Conservation (phyloP, 805 yeast species). For the Debaryomyces castellii region DNA sequence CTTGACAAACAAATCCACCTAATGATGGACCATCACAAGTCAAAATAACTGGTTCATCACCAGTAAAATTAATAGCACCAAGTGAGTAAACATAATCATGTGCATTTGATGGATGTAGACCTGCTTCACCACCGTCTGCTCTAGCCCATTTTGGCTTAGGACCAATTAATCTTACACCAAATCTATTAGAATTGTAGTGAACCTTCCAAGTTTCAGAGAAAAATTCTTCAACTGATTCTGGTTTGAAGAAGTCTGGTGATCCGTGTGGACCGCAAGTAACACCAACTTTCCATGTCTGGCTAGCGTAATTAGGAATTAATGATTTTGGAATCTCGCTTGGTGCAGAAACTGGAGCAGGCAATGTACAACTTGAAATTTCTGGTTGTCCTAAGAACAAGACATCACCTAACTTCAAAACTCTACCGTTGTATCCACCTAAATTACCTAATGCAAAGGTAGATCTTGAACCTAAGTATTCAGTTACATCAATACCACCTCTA, state of each 20-base stretch:
- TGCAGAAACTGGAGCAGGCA: slow-evolving; percentile 69
- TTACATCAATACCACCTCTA: slow-evolving; percentile 91
- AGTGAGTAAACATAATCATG: slow-evolving; percentile 96
- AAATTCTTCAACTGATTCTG: slow-evolving; percentile 73
- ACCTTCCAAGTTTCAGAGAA: slow-evolving; percentile 85
- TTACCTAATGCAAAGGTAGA: slow-evolving; percentile 93
- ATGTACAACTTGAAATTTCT: slow-evolving; percentile 58
- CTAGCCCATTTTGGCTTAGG: slow-evolving; percentile 98
- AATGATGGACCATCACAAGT: slow-evolving; percentile 97
- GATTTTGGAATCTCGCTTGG: slow-evolving; percentile 59
- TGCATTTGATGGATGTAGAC: slow-evolving; percentile 97
- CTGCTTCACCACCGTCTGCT: slow-evolving; percentile 95
- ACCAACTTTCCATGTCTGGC: slow-evolving; percentile 76
- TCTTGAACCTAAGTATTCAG: slow-evolving; percentile 92
- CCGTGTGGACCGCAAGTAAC: slow-evolving; percentile 99
- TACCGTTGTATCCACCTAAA: slow-evolving; percentile 93
- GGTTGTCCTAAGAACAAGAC: slow-evolving; percentile 86
- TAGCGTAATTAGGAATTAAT: slow-evolving; percentile 54
- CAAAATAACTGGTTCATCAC: slow-evolving; percentile 96
- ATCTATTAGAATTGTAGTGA: slow-evolving; percentile 95
- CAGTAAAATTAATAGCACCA: slow-evolving; percentile 97
- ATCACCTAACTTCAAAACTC: slow-evolving; percentile 89
- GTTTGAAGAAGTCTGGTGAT: slow-evolving; percentile 87
- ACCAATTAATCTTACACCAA: slow-evolving; percentile 91
- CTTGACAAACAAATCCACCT: slow-evolving; percentile 97